Evolutionary conservation across 345 rosid species (phyloP).

Genomic region (Theobroma cacao): DNA sequence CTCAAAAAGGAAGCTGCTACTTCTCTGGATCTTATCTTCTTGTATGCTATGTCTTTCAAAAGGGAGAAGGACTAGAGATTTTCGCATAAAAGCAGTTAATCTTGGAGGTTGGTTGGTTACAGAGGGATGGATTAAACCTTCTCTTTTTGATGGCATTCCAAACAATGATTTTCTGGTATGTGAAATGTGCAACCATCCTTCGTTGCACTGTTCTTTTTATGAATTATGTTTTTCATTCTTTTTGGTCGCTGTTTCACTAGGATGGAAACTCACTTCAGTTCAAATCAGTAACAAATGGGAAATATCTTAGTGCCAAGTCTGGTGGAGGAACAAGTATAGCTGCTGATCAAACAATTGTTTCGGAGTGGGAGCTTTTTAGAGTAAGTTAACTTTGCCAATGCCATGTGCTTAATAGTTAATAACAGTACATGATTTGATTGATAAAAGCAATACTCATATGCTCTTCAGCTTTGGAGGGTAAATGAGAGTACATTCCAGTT

Average conservation of each 20-base stretch:
- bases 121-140: conserved; percentile 68
- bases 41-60: conserved; percentile 8
- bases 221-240: no score
- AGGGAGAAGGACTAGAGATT: conserved; percentile 15
- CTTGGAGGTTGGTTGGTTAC: conserved; percentile 72
- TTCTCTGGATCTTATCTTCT: neutral
- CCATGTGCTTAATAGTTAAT: neutral
- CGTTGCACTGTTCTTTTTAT: neutral
- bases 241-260: conserved; percentile 12
- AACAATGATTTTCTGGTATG: conserved; percentile 59
- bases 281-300: conserved; percentile 46
- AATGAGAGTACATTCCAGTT: conserved; percentile 37
- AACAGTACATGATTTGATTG: neutral
- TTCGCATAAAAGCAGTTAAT: conserved; percentile 41
- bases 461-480: conserved; percentile 51
- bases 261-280: conserved; percentile 56
- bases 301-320: conserved; percentile 45
- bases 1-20: neutral
- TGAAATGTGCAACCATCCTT: neutral
- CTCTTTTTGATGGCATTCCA: conserved; percentile 60
- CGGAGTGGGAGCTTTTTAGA: conserved; percentile 53
- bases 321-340: conserved; percentile 52
- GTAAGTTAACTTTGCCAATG: conserved; percentile 17
- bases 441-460: neutral
- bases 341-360: conserved; percentile 41